Evolutionary conservation across 139 green algal genomes (phyloP).

Genomic region (Picochlorum sp.): DNA sequence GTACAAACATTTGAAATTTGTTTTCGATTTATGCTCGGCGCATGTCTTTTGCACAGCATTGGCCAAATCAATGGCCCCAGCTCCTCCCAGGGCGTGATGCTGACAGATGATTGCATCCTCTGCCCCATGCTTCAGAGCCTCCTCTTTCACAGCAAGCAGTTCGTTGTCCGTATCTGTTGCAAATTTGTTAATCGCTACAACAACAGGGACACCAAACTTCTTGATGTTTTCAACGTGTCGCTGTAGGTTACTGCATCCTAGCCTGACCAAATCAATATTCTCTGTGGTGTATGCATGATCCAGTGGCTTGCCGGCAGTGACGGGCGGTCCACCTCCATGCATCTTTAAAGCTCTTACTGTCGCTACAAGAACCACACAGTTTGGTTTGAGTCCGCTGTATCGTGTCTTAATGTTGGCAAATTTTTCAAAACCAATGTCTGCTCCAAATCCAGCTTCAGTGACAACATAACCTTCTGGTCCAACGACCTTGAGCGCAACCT

Average conservation of each 20-base stretch:
- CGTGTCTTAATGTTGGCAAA: slow-evolving; percentile 91
- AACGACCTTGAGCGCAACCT: slow-evolving; percentile 88
- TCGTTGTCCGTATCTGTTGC: slow-evolving; percentile 74
- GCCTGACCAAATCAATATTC: slow-evolving; percentile 72
- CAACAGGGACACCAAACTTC: slow-evolving; percentile 84
- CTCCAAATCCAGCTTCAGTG: slow-evolving; percentile 94
- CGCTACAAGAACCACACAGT: slow-evolving; percentile 83
- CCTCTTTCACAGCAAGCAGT: slow-evolving; percentile 48
- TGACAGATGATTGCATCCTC: slow-evolving; percentile 68
- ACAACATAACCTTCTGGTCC: slow-evolving; percentile 74
- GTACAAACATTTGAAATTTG: slow-evolving; percentile 74
- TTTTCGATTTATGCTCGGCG: slow-evolving; percentile 6
- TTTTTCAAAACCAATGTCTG: slow-evolving; percentile 98
- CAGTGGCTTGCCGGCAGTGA: slow-evolving; percentile 72
- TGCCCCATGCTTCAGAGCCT: slow-evolving; percentile 55
- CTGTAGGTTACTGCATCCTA: slow-evolving; percentile 63
- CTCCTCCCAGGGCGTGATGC: slow-evolving; percentile 83
- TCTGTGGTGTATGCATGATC: slow-evolving; percentile 84
- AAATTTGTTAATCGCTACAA: slow-evolving; percentile 90
- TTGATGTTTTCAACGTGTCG: slow-evolving; percentile 82
- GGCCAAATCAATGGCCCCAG: slow-evolving; percentile 73
- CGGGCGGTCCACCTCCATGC: slow-evolving; percentile 73
- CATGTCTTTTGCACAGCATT: slow-evolving; percentile 73
- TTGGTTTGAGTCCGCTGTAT: slow-evolving; percentile 47
- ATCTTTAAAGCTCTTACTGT: slow-evolving; percentile 95